Evolutionary conservation across 805 yeast genomes (phyloP), one percentile per base, ranked within the genome.

Genomic region (Candida krabiensis): DNA sequence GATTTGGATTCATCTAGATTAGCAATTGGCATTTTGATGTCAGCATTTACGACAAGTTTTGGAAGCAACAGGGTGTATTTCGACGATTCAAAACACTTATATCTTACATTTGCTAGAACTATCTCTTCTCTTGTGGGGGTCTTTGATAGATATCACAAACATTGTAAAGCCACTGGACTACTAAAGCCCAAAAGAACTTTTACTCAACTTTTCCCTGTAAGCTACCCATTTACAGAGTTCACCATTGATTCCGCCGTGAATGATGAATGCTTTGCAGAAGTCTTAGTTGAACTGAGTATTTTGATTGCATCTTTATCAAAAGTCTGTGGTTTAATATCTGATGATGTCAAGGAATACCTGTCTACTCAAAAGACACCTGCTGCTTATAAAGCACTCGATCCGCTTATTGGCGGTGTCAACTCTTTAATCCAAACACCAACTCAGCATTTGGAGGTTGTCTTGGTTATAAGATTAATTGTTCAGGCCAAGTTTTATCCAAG

Each of bases 171-270:
- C 17, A 64, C 67, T 40, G 74, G 70, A 14, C 36, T 48, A 11
- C 65, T 68, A 37, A 71, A 70, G 41, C 75, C 80, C 24, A 80
- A 75, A 61, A 73, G 87, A 63, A 71, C 79, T 0, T 84, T 81
- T 53, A 80, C 87, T 0, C 71, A 69, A 19, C 62, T 86, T 28
- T 89, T 87, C 66, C 95, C 93, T 7, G 68, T 70, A 19, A 59
- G 63, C 12, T 77, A 74, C 52, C 96, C 95, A 13, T 81, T 83
- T 53, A 63, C 64, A 33, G 81, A 78, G 29, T 53, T 70, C 21
- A 78, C 90, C 0, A 75, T 85, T 47, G 96, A 88, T 54, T 82
- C 95, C 0, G 69, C 80, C 30, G 84, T 86, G 14, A 77, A 79
- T 45, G 86, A 82, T 44, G 85, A 80, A 46, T 66, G 71, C 2